phyloP scores from a whole-genome alignment of 345 rosid species.

The Eutrema yunnanense region DNA sequence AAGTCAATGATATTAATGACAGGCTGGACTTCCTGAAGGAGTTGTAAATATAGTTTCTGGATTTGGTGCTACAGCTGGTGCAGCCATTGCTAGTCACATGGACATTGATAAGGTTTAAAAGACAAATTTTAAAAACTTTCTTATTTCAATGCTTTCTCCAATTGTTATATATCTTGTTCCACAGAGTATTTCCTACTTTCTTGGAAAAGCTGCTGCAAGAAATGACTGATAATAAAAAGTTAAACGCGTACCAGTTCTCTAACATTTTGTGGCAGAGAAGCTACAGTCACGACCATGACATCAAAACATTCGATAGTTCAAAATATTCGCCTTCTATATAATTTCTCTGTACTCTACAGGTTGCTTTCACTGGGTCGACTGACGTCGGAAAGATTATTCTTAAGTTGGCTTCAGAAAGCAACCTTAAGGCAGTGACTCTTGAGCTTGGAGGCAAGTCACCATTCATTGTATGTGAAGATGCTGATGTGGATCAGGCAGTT shows the following conservation, averaged over 20 bases:
- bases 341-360: slow-evolving; percentile 38
- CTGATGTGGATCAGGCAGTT: slow-evolving; percentile 84
- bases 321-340: background rate
- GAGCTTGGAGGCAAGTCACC: slow-evolving; percentile 99
- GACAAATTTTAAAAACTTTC: background rate
- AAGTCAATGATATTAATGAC: slow-evolving; percentile 8
- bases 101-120: slow-evolving; percentile 74
- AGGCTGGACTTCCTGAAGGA: slow-evolving; percentile 97
- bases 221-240: too few species aligned
- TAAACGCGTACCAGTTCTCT: background rate
- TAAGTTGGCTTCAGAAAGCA: slow-evolving; percentile 68
- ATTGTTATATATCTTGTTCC: background rate
- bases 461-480: slow-evolving; percentile 89
- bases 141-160: background rate
- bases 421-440: slow-evolving; percentile 85
- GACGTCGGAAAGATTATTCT: slow-evolving; percentile 63
- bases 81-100: slow-evolving; percentile 90
- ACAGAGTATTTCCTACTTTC: background rate
- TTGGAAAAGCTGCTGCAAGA: background rate
- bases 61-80: slow-evolving; percentile 83
- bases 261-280: background rate
- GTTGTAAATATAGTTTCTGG: slow-evolving; percentile 86
- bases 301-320: background rate
- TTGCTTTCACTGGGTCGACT: slow-evolving; percentile 95
- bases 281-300: background rate